A percentile compares a stretch with the other conserved stretches of the same genome.
Evolutionary conservation across 2,329 filamentous ascomycete genomes (phyloP).

Genomic region (Escovopsis sp.): DNA sequence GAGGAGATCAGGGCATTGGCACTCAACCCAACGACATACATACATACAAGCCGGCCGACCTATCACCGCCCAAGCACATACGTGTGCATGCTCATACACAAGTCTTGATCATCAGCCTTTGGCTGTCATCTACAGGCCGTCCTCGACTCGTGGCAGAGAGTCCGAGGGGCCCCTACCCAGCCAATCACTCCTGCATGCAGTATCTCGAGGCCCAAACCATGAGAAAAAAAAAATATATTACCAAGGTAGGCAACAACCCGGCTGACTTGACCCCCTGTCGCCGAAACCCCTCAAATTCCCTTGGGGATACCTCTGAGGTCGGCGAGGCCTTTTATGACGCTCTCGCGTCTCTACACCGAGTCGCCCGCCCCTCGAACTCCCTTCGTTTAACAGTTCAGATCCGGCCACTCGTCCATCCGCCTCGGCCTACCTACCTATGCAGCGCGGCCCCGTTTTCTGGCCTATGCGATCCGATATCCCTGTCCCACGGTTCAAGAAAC

Average conservation of each 20-base stretch:
- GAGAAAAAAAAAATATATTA: not conserved
- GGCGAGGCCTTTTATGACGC: slow-evolving; percentile 21
- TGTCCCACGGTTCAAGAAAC: slow-evolving; percentile 3
- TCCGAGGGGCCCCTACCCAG: too few species aligned
- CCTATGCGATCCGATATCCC: slow-evolving; percentile 9
- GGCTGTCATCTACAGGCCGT: too few species aligned
- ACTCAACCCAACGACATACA: too few species aligned
- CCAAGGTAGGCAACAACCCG: slow-evolving; percentile 5
- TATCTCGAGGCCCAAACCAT: not conserved
- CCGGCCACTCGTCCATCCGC: slow-evolving; percentile 5
- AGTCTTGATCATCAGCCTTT: too few species aligned
- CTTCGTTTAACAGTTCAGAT: too few species aligned
- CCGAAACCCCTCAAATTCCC: slow-evolving; percentile 3
- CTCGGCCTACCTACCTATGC: slow-evolving; percentile 10
- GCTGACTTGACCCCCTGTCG: slow-evolving; percentile 11
- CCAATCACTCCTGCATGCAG: too few species aligned
- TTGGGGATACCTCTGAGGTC: slow-evolving; percentile 23
- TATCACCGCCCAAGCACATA: too few species aligned
- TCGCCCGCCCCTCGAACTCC: slow-evolving; percentile 16
- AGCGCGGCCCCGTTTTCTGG: slow-evolving; percentile 10
- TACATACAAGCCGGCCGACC: too few species aligned
- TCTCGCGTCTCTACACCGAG: slow-evolving; percentile 24
- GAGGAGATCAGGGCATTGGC: too few species aligned
- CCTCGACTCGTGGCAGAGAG: too few species aligned
- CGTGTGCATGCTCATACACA: not conserved